Evolutionary conservation across 192 early-diverging fungal genomes (phyloP).

Genomic region (Coemansia sp.): DNA sequence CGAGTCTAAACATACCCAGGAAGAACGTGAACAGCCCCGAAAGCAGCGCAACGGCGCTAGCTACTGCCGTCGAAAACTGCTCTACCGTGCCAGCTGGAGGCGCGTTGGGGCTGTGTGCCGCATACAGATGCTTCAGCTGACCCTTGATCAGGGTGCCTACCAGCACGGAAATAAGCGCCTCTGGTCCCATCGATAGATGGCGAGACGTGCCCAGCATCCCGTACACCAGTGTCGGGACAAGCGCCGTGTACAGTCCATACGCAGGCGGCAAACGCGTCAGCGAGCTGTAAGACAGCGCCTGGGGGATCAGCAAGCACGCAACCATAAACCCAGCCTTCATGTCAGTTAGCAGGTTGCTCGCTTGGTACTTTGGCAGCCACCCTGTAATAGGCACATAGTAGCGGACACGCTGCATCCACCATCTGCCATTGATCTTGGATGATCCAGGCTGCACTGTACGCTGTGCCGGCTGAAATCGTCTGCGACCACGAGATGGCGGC

Average conservation of each 20-base stretch:
- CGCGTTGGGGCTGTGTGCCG: conserved; percentile 41
- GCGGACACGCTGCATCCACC: conserved; percentile 59
- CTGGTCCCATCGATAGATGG: conserved; percentile 93
- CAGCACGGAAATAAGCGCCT: conserved; percentile 88
- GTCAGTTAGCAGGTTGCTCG: conserved; percentile 65
- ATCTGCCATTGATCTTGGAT: conserved; percentile 7
- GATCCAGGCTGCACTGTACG: conserved; percentile 5
- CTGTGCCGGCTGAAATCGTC: conserved; percentile 3
- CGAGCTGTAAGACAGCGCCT: conserved; percentile 85
- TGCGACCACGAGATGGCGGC: conserved; percentile 1
- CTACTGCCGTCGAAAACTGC: conserved; percentile 44
- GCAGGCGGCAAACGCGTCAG: conserved; percentile 81
- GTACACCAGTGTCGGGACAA: conserved; percentile 82
- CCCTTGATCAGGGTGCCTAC: conserved; percentile 65
- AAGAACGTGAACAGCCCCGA: conserved; percentile 93
- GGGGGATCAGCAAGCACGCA: conserved; percentile 71
- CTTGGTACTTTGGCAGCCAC: conserved; percentile 84
- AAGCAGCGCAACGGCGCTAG: conserved; percentile 75
- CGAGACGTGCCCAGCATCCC: conserved; percentile 89
- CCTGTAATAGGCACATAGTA: conserved; percentile 94
- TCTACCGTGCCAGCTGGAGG: conserved; percentile 56
- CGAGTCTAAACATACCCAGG: conserved; percentile 92
- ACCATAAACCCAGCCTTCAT: conserved; percentile 84
- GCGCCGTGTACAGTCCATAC: conserved; percentile 89
- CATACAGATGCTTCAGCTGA: conserved; percentile 58